Base-by-base conservation (phyloP, 331 rosid genomes). In the Erythrophleum ivorense region DNA sequence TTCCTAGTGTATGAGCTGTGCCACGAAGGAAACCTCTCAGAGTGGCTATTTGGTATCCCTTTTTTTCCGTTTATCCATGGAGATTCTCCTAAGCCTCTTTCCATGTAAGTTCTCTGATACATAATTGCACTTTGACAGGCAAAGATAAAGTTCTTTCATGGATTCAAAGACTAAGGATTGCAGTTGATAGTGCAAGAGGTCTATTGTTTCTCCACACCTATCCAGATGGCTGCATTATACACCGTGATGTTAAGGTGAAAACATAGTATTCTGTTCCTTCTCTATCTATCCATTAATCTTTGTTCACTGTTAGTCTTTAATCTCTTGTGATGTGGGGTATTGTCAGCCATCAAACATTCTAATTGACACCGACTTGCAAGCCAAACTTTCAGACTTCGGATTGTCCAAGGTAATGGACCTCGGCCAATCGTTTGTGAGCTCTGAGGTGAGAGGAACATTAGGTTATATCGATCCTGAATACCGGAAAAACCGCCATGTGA, bases 391-490 rank as follows among this genome's bases (percentile, higher is more conserved):
- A 15, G 94, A 91, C 84, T 91, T 91, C 38, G 93, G 89, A 29
- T 78, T 91, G 86, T 89, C 94, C 45, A 89, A 78, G 87, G 88
- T 89, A 31, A 91, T 88, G 90, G 89, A 85, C 5, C 36, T 62
- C 15, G 92, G 77, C 29, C 95, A 91, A 73, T 91, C 92, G 40
- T 70, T 82, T 45, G 97, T 85, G 78, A 88, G 88, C 85, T 89
- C 95, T 4, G 95, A 91, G 84, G 95, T 91, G 49, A 86, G 95
- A 84, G 92, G 95, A 76, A 89, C 95, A 60, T 88, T 89, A 46
- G 91, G 97, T 68, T 92, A 91, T 70, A 91, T 85, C 2, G 95
- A 92, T 83, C 95, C 97, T 29, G 95, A 89, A 78, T 89, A 87
- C 69, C 29, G 87, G 71, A 62, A 24, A 80, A 86, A 85, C 73